phyloP scores from a whole-genome alignment of 768 basidiomycete species.

The Serendipita sp. region DNA sequence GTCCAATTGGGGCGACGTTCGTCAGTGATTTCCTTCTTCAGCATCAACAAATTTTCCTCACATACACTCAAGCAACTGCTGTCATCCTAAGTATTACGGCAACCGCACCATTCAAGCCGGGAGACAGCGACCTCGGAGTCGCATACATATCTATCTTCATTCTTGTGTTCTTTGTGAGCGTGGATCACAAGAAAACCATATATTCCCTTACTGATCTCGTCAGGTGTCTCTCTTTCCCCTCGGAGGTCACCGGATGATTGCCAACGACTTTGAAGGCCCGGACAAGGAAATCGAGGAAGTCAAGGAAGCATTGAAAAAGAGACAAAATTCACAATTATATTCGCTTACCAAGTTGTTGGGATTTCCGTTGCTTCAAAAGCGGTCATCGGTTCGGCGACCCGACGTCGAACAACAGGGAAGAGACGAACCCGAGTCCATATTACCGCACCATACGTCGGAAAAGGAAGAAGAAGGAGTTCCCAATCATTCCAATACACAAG shows the following conservation, averaged over 20 bases:
- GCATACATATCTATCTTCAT: slow-evolving; percentile 51
- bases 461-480: background rate
- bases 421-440: background rate
- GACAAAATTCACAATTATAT: background rate
- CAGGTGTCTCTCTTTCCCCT: slow-evolving; percentile 52
- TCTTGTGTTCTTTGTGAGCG: slow-evolving; percentile 40
- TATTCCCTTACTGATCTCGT: background rate
- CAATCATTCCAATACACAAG: background rate
- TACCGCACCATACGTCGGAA: background rate
- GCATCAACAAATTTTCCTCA: background rate
- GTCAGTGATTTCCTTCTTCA: slow-evolving; percentile 21
- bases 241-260: slow-evolving; percentile 39
- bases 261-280: slow-evolving; percentile 49
- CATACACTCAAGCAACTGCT: slow-evolving; percentile 36
- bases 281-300: slow-evolving; percentile 46
- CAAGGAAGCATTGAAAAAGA: slow-evolving; percentile 23
- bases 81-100: slow-evolving; percentile 49
- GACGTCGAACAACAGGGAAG: background rate
- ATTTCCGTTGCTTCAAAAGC: background rate
- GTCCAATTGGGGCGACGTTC: slow-evolving; percentile 56
- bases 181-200: background rate
- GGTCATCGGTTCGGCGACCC: background rate
- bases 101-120: slow-evolving; percentile 42
- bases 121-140: slow-evolving; percentile 45
- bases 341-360: background rate